phyloP scores from a whole-genome alignment of 2,329 filamentous ascomycete genomes.

The Magnaporthiopsis poae region DNA sequence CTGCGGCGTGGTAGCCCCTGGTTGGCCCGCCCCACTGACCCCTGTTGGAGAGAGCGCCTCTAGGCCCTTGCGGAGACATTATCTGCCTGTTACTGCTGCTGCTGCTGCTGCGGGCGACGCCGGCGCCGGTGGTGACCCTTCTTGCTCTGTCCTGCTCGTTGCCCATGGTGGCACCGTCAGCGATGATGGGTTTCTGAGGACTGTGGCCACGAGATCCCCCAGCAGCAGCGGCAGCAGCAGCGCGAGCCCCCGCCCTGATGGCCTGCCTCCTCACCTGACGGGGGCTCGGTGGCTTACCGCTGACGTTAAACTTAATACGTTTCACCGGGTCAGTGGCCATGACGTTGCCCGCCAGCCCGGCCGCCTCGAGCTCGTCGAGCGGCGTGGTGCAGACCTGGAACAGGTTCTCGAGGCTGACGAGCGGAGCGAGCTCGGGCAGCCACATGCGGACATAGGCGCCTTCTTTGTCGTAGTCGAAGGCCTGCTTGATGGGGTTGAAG shows the following conservation, averaged over 20 bases:
- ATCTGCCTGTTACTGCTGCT: not conserved
- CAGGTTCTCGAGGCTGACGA: conserved; percentile 46
- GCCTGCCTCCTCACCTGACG: conserved; percentile 12
- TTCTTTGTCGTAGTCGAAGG: conserved; percentile 62
- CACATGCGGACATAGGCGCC: conserved; percentile 64
- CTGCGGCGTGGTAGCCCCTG: not conserved
- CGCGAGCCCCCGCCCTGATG: conserved; percentile 9
- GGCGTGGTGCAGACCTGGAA: conserved; percentile 63
- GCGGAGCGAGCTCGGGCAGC: conserved; percentile 55
- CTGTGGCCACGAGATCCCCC: not conserved
- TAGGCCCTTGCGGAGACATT: not conserved
- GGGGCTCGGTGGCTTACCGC: conserved; percentile 33
- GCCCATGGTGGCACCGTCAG: not conserved
- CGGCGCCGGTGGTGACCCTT: not conserved
- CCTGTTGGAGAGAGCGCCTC: not conserved
- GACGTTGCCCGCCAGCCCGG: conserved; percentile 46
- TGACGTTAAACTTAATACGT: conserved; percentile 54
- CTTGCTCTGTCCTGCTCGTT: not conserved
- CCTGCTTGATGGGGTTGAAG: conserved; percentile 76
- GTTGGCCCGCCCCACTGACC: not conserved
- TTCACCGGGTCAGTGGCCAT: conserved; percentile 61
- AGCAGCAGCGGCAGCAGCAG: not conserved
- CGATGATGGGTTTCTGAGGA: not conserved
- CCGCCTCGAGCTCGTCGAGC: conserved; percentile 43
- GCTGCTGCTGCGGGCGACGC: not conserved